These are phyloP conservation scores for Croton laevigatus DNA, from an alignment of 441 rosid genomes.

Conservation along the genomic window DNA sequence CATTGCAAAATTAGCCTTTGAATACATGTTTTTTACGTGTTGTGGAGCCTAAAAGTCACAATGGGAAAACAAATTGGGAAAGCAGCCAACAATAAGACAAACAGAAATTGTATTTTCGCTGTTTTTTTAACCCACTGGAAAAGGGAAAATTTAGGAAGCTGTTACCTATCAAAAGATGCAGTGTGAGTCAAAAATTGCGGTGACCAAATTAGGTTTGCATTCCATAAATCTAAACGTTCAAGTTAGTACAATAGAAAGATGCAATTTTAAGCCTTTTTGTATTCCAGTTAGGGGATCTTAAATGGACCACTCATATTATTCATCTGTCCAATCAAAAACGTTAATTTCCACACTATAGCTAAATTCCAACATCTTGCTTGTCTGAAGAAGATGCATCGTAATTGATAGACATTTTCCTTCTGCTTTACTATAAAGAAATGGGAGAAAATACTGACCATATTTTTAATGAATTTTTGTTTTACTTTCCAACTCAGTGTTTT, in stretches of 20 bases:
- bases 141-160: not conserved
- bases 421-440: too few species aligned
- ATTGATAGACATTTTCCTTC: too few species aligned
- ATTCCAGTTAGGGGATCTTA: not conserved
- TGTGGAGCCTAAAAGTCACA: not conserved
- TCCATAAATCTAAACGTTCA: not conserved
- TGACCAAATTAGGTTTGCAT: not conserved
- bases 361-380: not conserved
- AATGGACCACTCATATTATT: not conserved
- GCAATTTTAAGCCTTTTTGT: not conserved
- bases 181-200: not conserved
- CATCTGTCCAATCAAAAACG: not conserved
- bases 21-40: not conserved
- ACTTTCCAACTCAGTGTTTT: too few species aligned
- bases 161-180: not conserved
- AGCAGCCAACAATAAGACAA: too few species aligned
- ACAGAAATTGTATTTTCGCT: not conserved
- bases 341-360: not conserved
- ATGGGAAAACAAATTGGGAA: not conserved
- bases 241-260: not conserved
- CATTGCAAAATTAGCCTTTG: not conserved
- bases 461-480: too few species aligned
- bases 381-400: not conserved
- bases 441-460: too few species aligned
- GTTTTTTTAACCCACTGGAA: not conserved